Base-by-base conservation (phyloP, 441 rosid species). In the Pelargonium citronellum region DNA sequence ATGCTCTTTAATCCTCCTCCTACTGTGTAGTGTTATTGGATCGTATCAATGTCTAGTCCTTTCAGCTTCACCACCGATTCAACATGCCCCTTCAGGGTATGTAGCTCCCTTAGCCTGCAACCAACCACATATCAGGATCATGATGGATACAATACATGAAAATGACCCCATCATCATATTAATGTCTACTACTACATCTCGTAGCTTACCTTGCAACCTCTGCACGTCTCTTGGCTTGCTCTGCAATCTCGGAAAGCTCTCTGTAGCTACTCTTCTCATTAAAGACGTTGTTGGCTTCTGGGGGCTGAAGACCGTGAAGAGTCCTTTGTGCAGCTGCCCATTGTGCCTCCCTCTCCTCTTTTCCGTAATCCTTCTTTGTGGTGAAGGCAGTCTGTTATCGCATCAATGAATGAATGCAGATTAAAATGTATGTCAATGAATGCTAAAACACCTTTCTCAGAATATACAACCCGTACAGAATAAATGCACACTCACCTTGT, bases 241-340 rank as follows among this genome's bases (percentile, higher is more conserved):
- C 98, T 1, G 96, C 96, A 1, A 90, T 87, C 83, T 90, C 93
- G 1, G 96, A 86, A 44, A 90, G 91, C 74, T 89, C 98, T 70
- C 89, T 80, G 80, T 89, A 90, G 69, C 93, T 76, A 41, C 58
- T 84, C 81, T 82, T 91, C 15, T 92, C 98, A 0, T 61, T 71
- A 70, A 91, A 89, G 22, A 89, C 27, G 69, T 44, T 80, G 69
- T 66, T 70, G 19, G 82, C 46, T 47, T 92, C 92, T 5, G 61
- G 81, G 60, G 95, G 94, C 65, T 92, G 96, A 75, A 92, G 96
- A 20, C 98, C 96, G 69, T 92, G 98, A 30, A 92, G 87, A 4
- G 98, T 90, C 77, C 96, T 87, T 75, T 92, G 98, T 11, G 95
- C 94, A 30, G 91, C 78, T 19, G 97, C 98, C 98, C 98, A 91